These are phyloP conservation scores for Dendrobium officinale DNA, from an alignment of 106 monocot species.

Conservation along the genomic window DNA sequence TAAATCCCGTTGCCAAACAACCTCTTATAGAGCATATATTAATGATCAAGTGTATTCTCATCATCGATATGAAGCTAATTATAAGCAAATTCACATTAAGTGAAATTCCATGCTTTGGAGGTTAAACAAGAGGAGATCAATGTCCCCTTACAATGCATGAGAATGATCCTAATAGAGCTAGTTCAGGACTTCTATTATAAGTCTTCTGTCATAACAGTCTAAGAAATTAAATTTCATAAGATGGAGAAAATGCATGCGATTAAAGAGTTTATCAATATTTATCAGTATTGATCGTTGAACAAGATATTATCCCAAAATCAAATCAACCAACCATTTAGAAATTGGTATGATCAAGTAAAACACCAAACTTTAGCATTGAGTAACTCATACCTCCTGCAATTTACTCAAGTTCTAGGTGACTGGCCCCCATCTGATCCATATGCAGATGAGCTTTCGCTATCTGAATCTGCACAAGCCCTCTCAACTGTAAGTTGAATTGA, in stretches of 20 bases:
- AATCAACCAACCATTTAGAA: background rate
- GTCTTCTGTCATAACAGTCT: background rate
- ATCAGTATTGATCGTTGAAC: background rate
- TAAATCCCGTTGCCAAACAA: too few species aligned
- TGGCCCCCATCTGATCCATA: constrained; percentile 39
- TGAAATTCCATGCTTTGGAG: too few species aligned
- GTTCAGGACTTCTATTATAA: background rate
- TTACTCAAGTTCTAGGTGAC: constrained; percentile 27
- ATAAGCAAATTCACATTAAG: too few species aligned
- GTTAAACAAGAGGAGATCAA: too few species aligned
- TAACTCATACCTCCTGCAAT: constrained; percentile 2
- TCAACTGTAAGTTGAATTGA: background rate
- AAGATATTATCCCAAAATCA: background rate
- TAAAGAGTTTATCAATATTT: background rate
- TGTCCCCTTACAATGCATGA: too few species aligned
- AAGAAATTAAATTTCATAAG: background rate
- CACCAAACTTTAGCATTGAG: background rate
- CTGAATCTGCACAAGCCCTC: constrained; percentile 38
- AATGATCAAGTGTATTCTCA: too few species aligned
- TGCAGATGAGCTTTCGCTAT: constrained; percentile 56
- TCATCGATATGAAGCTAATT: too few species aligned
- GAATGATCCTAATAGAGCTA: background rate
- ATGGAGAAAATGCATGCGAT: background rate
- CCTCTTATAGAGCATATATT: too few species aligned
- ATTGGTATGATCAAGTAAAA: background rate